Percentiles rank a stretch among this genome's conserved stretches.
Evolutionary conservation across 495 filamentous ascomycete genomes (phyloP).

Genomic region (Penicillium roqueforti): DNA sequence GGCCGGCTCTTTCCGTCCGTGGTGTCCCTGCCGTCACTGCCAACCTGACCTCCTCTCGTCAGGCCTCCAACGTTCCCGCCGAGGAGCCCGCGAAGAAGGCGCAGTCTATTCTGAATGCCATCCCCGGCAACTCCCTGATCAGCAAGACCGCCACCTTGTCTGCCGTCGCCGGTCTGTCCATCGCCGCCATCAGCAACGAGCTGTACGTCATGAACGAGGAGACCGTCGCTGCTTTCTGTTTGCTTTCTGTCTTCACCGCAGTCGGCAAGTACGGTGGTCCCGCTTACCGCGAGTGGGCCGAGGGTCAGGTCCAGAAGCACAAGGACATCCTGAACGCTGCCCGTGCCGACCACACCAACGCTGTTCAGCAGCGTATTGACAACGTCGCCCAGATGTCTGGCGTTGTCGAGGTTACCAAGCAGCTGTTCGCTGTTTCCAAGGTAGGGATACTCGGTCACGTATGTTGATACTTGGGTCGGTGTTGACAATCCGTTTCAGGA

Average conservation of each 20-base stretch:
- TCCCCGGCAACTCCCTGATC: constrained; percentile 79
- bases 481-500: constrained; percentile 56
- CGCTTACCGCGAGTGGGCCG: constrained; percentile 86
- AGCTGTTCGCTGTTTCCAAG: constrained; percentile 97
- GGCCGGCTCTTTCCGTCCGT: constrained; percentile 66
- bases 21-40: constrained; percentile 64
- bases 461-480: constrained; percentile 1
- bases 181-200: constrained; percentile 98
- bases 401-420: constrained; percentile 94
- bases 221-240: constrained; percentile 81
- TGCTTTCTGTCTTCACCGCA: constrained; percentile 83
- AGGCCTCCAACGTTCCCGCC: constrained; percentile 70
- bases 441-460: constrained; percentile 39
- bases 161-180: constrained; percentile 79
- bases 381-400: constrained; percentile 87
- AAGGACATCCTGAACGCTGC: constrained; percentile 89
- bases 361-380: constrained; percentile 88
- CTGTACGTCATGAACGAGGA: constrained; percentile 99
- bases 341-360: constrained; percentile 87
- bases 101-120: constrained; percentile 85
- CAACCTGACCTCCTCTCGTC: constrained; percentile 58
- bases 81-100: constrained; percentile 91
- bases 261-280: constrained; percentile 90
- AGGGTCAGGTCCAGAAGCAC: constrained; percentile 80
- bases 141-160: constrained; percentile 97